phyloP scores from a whole-genome alignment of 768 basidiomycete species.

The Calocera cornea region DNA sequence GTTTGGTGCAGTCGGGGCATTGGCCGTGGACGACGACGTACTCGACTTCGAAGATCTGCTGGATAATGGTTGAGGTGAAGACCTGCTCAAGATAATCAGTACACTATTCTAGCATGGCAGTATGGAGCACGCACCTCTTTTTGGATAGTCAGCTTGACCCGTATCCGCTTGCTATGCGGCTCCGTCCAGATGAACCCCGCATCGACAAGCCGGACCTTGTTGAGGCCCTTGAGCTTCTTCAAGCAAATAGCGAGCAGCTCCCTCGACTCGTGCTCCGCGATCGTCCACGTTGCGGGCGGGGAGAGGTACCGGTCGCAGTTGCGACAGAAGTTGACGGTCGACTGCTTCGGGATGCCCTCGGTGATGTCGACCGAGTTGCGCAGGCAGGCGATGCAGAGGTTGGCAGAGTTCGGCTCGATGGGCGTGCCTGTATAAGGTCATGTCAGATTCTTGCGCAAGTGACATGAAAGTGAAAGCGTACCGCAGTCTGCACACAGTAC shows the following conservation, averaged over 20 bases:
- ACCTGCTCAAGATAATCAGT: conserved; percentile 36
- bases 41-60: conserved; percentile 95
- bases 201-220: conserved; percentile 91
- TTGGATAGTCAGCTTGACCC: conserved; percentile 91
- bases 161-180: conserved; percentile 85
- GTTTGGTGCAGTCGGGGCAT: conserved; percentile 82
- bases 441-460: neutral
- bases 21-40: conserved; percentile 90
- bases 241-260: conserved; percentile 90
- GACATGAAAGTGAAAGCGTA: conserved; percentile 20
- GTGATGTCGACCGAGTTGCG: conserved; percentile 95
- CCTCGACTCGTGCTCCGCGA: conserved; percentile 77
- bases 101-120: neutral
- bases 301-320: conserved; percentile 94
- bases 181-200: conserved; percentile 99
- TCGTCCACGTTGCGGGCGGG: conserved; percentile 76
- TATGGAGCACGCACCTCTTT: conserved; percentile 59
- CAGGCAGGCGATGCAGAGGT: conserved; percentile 78
- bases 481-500: conserved; percentile 87
- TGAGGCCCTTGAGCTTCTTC: conserved; percentile 85
- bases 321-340: conserved; percentile 81
- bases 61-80: conserved; percentile 84
- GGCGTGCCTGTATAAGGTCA: conserved; percentile 44
- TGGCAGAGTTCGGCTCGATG: conserved; percentile 84
- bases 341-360: conserved; percentile 94